A percentile compares a stretch with the other conserved stretches of the same genome.
phyloP scores from a whole-genome alignment of 257 asterid genomes.

The Jasminum sambac region DNA sequence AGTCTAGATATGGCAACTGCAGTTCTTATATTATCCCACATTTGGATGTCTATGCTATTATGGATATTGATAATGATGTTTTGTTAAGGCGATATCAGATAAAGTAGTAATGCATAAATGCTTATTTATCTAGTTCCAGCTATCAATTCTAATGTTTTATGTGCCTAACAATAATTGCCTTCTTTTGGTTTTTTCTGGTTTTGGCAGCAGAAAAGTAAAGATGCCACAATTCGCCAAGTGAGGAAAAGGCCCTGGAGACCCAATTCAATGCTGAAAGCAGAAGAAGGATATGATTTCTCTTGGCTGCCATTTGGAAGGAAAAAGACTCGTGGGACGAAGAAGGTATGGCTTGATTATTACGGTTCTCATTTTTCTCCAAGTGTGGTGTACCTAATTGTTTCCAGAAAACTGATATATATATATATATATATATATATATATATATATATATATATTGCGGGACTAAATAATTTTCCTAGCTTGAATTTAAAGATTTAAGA shows the following conservation, averaged over 20 bases:
- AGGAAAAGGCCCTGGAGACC: not conserved
- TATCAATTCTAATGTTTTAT: not conserved
- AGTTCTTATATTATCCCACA: not conserved
- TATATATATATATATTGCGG: not conserved
- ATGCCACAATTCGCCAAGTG: not conserved
- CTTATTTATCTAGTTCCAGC: not conserved
- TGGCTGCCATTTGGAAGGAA: not conserved
- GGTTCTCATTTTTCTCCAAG: not conserved
- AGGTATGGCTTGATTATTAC: conserved; percentile 1
- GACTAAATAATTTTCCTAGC: not conserved
- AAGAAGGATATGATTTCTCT: not conserved
- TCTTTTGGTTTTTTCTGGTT: not conserved
- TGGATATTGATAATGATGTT: not conserved
- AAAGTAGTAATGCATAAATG: not conserved
- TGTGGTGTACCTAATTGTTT: not conserved
- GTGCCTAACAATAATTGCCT: not conserved
- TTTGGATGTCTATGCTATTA: not conserved
- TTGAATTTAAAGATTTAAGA: not conserved
- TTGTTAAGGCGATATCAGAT: not conserved
- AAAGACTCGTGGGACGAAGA: not conserved
- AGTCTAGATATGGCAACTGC: not conserved
- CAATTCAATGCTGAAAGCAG: not conserved
- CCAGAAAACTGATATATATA: not conserved
- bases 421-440: no score
- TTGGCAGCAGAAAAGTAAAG: not conserved